phyloP scores from a whole-genome alignment of 176 grass and related monocot species.

The Zoysia pacifica region DNA sequence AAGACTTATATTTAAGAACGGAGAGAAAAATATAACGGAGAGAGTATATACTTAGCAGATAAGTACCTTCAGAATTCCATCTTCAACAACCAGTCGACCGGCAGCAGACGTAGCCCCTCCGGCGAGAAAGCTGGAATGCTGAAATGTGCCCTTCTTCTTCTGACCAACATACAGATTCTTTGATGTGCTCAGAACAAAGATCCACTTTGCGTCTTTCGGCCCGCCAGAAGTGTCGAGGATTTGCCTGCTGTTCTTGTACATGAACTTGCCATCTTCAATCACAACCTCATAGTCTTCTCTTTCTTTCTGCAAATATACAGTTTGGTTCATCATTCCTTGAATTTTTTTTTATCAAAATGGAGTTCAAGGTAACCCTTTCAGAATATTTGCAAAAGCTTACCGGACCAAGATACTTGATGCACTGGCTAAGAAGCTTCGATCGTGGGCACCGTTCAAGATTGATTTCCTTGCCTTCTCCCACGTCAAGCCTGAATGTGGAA shows the following conservation, averaged over 20 bases:
- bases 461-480: constrained; percentile 88
- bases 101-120: constrained; percentile 93
- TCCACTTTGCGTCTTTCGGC: constrained; percentile 71
- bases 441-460: constrained; percentile 64
- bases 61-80: constrained; percentile 78
- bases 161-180: constrained; percentile 80
- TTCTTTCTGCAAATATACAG: constrained; percentile 73
- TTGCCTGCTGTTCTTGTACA: constrained; percentile 71
- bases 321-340: constrained; percentile 9
- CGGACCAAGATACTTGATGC: constrained; percentile 92
- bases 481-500: constrained; percentile 60
- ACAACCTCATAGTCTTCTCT: constrained; percentile 85
- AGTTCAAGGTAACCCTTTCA: neutral
- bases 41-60: neutral
- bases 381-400: constrained; percentile 40
- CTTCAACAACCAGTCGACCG: constrained; percentile 73
- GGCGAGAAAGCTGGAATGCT: constrained; percentile 96
- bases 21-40: no score
- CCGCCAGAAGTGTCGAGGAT: constrained; percentile 56
- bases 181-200: constrained; percentile 94
- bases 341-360: neutral
- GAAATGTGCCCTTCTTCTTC: constrained; percentile 97
- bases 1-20: no score
- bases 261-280: constrained; percentile 73
- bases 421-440: constrained; percentile 76